Conservation (phyloP, 306 rosid species). For the Echinosophora koreensis region DNA sequence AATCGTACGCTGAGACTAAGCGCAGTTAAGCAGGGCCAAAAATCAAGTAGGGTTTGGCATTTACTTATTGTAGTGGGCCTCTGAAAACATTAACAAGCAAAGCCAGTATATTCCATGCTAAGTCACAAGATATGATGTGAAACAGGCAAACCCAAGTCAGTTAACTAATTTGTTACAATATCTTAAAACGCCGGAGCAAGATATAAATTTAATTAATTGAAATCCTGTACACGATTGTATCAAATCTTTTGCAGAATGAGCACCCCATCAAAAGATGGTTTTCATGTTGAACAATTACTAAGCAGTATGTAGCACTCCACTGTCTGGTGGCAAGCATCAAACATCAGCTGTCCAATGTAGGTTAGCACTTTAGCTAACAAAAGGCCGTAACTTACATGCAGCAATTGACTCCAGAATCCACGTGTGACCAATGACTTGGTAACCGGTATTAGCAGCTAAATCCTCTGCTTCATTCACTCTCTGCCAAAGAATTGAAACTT, state of each 20-base stretch:
- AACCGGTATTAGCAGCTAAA: slow-evolving; percentile 63
- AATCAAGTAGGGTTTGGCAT: background rate
- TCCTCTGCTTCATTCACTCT: slow-evolving; percentile 82
- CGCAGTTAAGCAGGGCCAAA: background rate
- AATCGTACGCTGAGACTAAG: too few relatives aligned
- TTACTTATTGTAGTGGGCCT: background rate
- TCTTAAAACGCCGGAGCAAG: background rate
- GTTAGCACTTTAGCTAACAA: slow-evolving; percentile 65
- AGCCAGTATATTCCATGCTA: background rate
- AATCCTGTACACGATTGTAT: slow-evolving; percentile 40
- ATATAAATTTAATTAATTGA: slow-evolving; percentile 22
- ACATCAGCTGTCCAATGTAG: slow-evolving; percentile 1
- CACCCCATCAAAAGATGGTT: slow-evolving; percentile 5
- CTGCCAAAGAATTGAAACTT: slow-evolving; percentile 85
- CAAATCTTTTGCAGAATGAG: slow-evolving; percentile 6
- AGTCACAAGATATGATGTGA: background rate
- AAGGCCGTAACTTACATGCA: slow-evolving; percentile 67
- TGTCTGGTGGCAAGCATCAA: background rate
- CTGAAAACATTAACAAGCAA: background rate
- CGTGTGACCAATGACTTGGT: slow-evolving; percentile 77
- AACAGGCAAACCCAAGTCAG: background rate
- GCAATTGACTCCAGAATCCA: slow-evolving; percentile 95
- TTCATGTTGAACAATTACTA: background rate
- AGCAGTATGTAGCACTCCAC: background rate
- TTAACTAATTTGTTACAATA: background rate